Evolutionary conservation across 148 eudicot genomes (phyloP), one percentile per base, ranked within the genome.

Genomic region (Vaccinium vitisidaea): DNA sequence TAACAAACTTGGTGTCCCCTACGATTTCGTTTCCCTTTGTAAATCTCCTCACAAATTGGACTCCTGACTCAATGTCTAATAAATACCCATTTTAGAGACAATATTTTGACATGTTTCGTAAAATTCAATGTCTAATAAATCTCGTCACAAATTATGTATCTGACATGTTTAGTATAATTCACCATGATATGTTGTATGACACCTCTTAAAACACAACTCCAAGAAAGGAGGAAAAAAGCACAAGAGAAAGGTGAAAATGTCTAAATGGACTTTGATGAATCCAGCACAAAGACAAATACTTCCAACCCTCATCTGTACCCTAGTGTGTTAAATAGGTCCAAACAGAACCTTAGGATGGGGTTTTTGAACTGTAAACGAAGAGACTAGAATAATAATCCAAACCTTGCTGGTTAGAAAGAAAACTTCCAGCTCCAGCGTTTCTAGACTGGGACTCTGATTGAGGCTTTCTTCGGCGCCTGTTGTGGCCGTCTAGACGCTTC

Each of bases 401-500:
- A 93, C 97, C 98, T 91, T 84, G 89, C 86, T 86, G 88, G 48
- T 80, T 84, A 77, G 94, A 86, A 75, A 90, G 84, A 67, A 91
- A 87, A 48, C 84, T 87, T 36, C 75, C 87, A 39, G 87, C 81
- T 36, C 81, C 88, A 48, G 87, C 83, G 83, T 87, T 90, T 83
- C 86, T 77, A 2, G 91, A 86, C 46, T 88, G 82, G 67, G 94
- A 83, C 23, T 96, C 98, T 8, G 95, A 92, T 81, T 90, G 98
- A 87, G 97, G 93, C 90, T 93, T 93, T 80, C 95, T 88, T 77
- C 95, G 83, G 27, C 95, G 92, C 5, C 93, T 84, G 86, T 93
- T 93, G 84, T 93, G 95, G n/a, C 92, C 90, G 73, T 91, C 95
- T 12, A 93, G 92, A 69, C 95, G 93, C 80, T 93, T 93, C 74